Conservation (phyloP, 768 basidiomycete species). For the Mycena latifolia region DNA sequence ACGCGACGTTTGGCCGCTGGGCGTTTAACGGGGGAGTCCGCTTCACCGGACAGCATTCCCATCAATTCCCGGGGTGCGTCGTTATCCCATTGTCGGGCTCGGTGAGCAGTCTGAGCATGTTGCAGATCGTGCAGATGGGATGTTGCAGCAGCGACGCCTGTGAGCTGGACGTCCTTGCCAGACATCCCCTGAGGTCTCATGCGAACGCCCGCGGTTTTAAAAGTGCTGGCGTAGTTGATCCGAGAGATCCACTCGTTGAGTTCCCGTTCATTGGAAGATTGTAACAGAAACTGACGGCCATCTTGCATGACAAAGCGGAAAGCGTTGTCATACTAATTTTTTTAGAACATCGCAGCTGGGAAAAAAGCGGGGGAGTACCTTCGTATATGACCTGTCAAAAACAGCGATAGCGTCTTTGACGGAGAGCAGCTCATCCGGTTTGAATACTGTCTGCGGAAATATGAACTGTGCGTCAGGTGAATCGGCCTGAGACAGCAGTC, state of each 20-base stretch:
- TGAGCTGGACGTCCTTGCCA: slow-evolving; percentile 76
- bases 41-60: slow-evolving; percentile 53
- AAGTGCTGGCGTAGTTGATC: slow-evolving; percentile 95
- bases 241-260: slow-evolving; percentile 91
- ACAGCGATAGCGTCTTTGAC: slow-evolving; percentile 85
- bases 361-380: slow-evolving; percentile 60
- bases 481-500: slow-evolving; percentile 59
- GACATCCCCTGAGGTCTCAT: slow-evolving; percentile 85
- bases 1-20: slow-evolving; percentile 44
- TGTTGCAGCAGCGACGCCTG: slow-evolving; percentile 87
- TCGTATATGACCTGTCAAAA: slow-evolving; percentile 80
- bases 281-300: slow-evolving; percentile 86
- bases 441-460: slow-evolving; percentile 61
- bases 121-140: slow-evolving; percentile 84
- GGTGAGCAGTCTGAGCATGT: slow-evolving; percentile 43
- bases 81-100: slow-evolving; percentile 56
- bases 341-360: slow-evolving; percentile 5
- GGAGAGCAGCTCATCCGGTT: slow-evolving; percentile 89
- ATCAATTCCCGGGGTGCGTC: slow-evolving; percentile 55
- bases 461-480: slow-evolving; percentile 46
- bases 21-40: slow-evolving; percentile 38
- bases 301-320: slow-evolving; percentile 84
- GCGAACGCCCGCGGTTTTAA: slow-evolving; percentile 85
- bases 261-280: slow-evolving; percentile 75
- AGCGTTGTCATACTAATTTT: slow-evolving; percentile 70